Percentiles rank a stretch among this genome's conserved stretches.
These are phyloP conservation scores for Apiospora aurea DNA, from an alignment of 2,329 filamentous ascomycete species.

Conservation along the genomic window DNA sequence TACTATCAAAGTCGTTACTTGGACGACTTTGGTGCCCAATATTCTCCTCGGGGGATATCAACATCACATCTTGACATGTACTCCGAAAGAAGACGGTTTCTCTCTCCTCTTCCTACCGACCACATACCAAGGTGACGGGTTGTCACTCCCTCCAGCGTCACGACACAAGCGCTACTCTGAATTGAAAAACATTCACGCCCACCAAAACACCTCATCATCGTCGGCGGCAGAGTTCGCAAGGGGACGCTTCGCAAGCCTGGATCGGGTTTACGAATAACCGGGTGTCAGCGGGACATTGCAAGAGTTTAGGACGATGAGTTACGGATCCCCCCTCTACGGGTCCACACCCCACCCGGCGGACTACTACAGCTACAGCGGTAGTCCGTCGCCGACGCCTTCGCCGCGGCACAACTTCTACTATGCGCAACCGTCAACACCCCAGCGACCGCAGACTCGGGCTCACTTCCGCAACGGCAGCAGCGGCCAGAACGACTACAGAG, in stretches of 20 bases:
- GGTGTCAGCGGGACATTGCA: slow-evolving; percentile 44
- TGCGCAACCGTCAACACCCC: slow-evolving; percentile 50
- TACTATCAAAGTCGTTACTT: slow-evolving; percentile 43
- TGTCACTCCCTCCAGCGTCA: slow-evolving; percentile 53
- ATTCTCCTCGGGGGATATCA: slow-evolving; percentile 46
- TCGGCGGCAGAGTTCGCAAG: slow-evolving; percentile 27
- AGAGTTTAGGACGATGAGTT: slow-evolving; percentile 49
- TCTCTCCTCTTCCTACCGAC: slow-evolving; percentile 64
- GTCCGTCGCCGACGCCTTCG: slow-evolving; percentile 64
- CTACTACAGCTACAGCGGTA: slow-evolving; percentile 60
- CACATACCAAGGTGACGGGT: slow-evolving; percentile 68
- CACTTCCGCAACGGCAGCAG: slow-evolving; percentile 55
- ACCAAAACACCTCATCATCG: slow-evolving; percentile 26
- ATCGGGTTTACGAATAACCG: slow-evolving; percentile 29
- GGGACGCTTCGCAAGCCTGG: slow-evolving; percentile 30
- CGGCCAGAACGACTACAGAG: slow-evolving; percentile 49
- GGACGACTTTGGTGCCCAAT: slow-evolving; percentile 49
- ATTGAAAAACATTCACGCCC: slow-evolving; percentile 30
- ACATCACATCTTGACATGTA: slow-evolving; percentile 58
- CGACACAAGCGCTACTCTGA: slow-evolving; percentile 53
- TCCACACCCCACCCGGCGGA: slow-evolving; percentile 51
- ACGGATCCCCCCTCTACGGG: slow-evolving; percentile 51
- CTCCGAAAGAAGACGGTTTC: slow-evolving; percentile 60
- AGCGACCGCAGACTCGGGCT: slow-evolving; percentile 62
- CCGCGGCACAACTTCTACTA: slow-evolving; percentile 58